phyloP scores from a whole-genome alignment of 2,329 filamentous ascomycete genomes.

The Penicillium paneum region DNA sequence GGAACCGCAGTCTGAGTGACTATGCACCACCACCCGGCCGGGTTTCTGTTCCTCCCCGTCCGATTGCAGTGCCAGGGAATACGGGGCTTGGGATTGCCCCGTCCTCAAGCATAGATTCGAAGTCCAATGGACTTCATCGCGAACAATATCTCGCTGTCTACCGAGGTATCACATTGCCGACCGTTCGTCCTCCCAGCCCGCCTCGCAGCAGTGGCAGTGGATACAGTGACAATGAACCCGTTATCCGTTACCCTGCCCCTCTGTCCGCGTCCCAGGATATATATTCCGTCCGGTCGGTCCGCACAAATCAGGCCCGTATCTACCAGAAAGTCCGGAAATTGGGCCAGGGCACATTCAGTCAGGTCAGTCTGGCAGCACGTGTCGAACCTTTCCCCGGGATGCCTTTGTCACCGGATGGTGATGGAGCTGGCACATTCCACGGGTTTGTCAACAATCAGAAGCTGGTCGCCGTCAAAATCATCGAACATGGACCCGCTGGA shows the following conservation, averaged over 20 bases:
- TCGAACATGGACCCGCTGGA: constrained; percentile 89
- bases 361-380: constrained; percentile 85
- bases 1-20: constrained; percentile 84
- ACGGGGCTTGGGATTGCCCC: constrained; percentile 48
- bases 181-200: constrained; percentile 70
- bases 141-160: constrained; percentile 78
- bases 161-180: constrained; percentile 63
- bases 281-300: constrained; percentile 66
- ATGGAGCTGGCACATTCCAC: constrained; percentile 13
- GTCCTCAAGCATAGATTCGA: constrained; percentile 44
- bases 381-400: constrained; percentile 55
- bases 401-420: constrained; percentile 13
- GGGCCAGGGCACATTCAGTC: constrained; percentile 93
- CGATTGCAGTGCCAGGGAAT: constrained; percentile 68
- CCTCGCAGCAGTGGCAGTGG: constrained; percentile 68
- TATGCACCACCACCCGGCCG: constrained; percentile 72
- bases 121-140: constrained; percentile 56
- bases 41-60: constrained; percentile 63
- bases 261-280: constrained; percentile 50
- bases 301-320: constrained; percentile 66
- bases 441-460: constrained; percentile 61
- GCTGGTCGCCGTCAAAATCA: constrained; percentile 90
- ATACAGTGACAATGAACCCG: constrained; percentile 45
- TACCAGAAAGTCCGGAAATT: constrained; percentile 79
- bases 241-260: constrained; percentile 21